phyloP scores from a whole-genome alignment of 495 filamentous ascomycete species.

The Xylaria nigripes region DNA sequence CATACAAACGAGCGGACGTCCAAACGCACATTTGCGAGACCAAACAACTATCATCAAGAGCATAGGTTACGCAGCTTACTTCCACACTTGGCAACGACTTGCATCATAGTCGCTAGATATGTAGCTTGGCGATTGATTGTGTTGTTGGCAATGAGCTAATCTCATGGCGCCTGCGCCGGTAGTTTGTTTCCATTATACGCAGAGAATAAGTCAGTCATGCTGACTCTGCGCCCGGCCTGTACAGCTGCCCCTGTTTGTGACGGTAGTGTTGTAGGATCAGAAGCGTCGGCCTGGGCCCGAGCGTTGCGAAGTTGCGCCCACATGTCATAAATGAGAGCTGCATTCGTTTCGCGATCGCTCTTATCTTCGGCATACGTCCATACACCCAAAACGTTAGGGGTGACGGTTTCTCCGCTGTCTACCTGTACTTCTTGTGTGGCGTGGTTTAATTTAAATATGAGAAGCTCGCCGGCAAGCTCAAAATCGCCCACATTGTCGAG shows the following conservation, averaged over 20 bases:
- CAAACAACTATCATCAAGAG: neutral
- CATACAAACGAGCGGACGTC: no score
- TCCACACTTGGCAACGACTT: neutral
- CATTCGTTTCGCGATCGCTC: conserved; percentile 21
- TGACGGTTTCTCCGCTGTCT: conserved; percentile 23
- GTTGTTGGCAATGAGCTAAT: neutral
- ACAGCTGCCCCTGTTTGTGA: neutral
- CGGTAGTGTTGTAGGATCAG: neutral
- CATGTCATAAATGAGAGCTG: conserved; percentile 29
- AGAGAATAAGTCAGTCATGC: conserved; percentile 20
- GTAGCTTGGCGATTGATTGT: neutral
- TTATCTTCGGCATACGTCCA: conserved; percentile 38
- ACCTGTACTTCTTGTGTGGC: conserved; percentile 15
- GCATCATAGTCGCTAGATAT: neutral
- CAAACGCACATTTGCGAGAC: no score
- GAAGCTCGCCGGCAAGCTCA: conserved; percentile 34
- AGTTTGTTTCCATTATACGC: conserved; percentile 1
- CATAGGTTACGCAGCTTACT: neutral
- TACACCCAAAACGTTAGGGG: conserved; percentile 32
- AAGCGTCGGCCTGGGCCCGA: neutral
- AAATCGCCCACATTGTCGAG: conserved; percentile 31
- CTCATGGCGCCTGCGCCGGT: neutral
- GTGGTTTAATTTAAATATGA: conserved; percentile 37
- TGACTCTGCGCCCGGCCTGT: conserved; percentile 18
- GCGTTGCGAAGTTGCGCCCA: conserved; percentile 32